Percentiles rank a stretch among this genome's conserved stretches.
These are phyloP conservation scores for Saussurea involucrata DNA, from an alignment of 129 eudicot species.

Conservation along the genomic window DNA sequence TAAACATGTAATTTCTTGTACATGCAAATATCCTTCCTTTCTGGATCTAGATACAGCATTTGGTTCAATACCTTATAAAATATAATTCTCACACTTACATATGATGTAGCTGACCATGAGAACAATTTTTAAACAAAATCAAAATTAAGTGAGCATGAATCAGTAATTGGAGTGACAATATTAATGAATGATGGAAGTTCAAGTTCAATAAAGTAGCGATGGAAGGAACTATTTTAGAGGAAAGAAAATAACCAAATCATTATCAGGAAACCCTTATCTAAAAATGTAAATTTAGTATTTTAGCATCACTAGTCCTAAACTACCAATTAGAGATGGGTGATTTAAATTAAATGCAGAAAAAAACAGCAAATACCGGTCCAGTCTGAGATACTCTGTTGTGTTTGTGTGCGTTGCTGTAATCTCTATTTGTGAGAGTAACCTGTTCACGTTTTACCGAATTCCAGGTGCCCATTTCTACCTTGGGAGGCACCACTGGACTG, in stretches of 20 bases:
- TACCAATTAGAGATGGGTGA: background rate
- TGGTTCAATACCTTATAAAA: background rate
- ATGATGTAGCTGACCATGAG: background rate
- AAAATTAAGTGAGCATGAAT: background rate
- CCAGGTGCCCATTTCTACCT: constrained; percentile 76
- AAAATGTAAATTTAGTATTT: background rate
- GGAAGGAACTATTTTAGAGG: background rate
- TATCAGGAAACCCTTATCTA: background rate
- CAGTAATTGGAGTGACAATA: background rate
- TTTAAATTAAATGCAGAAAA: constrained; percentile 7
- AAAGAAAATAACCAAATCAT: background rate
- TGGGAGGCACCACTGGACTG: constrained; percentile 30
- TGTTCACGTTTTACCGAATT: constrained; percentile 56
- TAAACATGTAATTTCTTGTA: background rate
- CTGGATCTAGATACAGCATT: background rate
- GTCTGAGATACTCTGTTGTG: constrained; percentile 33
- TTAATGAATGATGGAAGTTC: constrained; percentile 1
- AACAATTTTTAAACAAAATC: background rate
- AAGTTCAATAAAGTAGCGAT: background rate
- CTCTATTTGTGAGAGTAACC: constrained; percentile 18
- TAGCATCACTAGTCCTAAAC: background rate
- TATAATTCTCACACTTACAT: background rate
- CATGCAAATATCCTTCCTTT: background rate
- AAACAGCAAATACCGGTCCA: constrained; percentile 44
- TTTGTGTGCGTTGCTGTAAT: constrained; percentile 30